These are phyloP conservation scores for Globisporangium spiculum DNA, from an alignment of 352 stramenopile species.

Conservation along the genomic window DNA sequence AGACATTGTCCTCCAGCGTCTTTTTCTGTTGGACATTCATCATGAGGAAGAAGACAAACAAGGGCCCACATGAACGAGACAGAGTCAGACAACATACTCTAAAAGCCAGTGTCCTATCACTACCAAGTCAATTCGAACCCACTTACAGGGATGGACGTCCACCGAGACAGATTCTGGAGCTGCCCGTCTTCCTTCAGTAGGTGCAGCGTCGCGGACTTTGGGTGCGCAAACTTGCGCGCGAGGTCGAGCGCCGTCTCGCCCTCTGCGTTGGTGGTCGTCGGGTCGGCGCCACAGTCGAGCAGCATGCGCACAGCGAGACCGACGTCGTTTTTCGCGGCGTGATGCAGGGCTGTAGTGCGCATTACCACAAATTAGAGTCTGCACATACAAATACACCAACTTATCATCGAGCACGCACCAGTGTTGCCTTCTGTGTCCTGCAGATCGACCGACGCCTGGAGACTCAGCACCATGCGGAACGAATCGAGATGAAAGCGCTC, in stretches of 20 bases:
- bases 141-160: slow-evolving; percentile 38
- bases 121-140: neutral
- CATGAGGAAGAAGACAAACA: neutral
- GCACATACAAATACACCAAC: neutral
- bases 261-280: slow-evolving; percentile 38
- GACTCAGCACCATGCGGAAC: slow-evolving; percentile 78
- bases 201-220: slow-evolving; percentile 38
- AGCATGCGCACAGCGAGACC: slow-evolving; percentile 65
- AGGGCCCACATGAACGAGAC: neutral
- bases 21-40: slow-evolving; percentile 33
- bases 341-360: slow-evolving; percentile 46
- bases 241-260: slow-evolving; percentile 52
- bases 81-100: neutral
- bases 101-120: neutral
- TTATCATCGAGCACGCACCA: slow-evolving; percentile 24
- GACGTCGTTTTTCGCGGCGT: slow-evolving; percentile 62
- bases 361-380: neutral
- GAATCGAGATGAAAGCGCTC: slow-evolving; percentile 80
- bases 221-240: slow-evolving; percentile 28
- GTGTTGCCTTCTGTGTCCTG: slow-evolving; percentile 69
- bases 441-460: slow-evolving; percentile 48
- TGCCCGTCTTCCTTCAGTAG: slow-evolving; percentile 57
- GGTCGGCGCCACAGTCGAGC: slow-evolving; percentile 51
- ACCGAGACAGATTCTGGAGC: slow-evolving; percentile 39
- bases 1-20: slow-evolving; percentile 59